Base-by-base conservation (phyloP, 495 filamentous ascomycete species). In the Penicillium bovifimosum region DNA sequence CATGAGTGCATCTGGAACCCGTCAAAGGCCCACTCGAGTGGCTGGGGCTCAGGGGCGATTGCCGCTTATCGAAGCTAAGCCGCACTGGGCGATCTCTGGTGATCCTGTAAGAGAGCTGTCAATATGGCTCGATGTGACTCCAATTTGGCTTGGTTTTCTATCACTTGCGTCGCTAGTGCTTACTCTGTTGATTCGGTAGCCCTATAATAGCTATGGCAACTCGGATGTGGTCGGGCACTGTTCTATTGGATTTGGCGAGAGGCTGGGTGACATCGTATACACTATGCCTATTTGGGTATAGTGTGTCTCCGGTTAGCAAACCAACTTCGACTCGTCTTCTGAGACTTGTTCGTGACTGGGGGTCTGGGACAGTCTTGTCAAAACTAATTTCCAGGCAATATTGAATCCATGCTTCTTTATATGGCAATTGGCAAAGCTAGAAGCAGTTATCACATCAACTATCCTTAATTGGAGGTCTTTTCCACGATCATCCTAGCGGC, bases 401-500 rank as follows among this genome's bases (percentile, higher is more conserved):
- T 24, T 24, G 20, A 24, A 24, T 24, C 4, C 20, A 24, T 24
- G 20, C 20, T 24, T 24, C 20, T 24, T 24, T 24, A 24, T 24
- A 24, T 24, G 20, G 20, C n/a, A n/a, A n/a, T 24, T 24, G 2
- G 2, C 20, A 24, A 24, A 24, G n/a, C n/a, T n/a, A n/a, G n/a
- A n/a, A n/a, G 4, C 20, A 24, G 20, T 24, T 24, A 11, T 10
- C 11, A 3, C 29, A 17, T 42, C 17, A 7, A 27, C 5, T 29
- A 28, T 11, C 3, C 26, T 17, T 50, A 28, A 11, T 10, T 39
- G 3, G 43, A 20, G 6, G 53, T 57, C 4, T 51, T 42, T 7
- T 50, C 8, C 27, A 66, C 58, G 26, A 64, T 52, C 17, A n/a
- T 51, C 26, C 53, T 29, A 28, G 64, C 64, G 10, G 64, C 64